Evolutionary conservation across 768 basidiomycete species (phyloP), one percentile per base, ranked within the genome.

Genomic region (Kwoniella botswanensis): DNA sequence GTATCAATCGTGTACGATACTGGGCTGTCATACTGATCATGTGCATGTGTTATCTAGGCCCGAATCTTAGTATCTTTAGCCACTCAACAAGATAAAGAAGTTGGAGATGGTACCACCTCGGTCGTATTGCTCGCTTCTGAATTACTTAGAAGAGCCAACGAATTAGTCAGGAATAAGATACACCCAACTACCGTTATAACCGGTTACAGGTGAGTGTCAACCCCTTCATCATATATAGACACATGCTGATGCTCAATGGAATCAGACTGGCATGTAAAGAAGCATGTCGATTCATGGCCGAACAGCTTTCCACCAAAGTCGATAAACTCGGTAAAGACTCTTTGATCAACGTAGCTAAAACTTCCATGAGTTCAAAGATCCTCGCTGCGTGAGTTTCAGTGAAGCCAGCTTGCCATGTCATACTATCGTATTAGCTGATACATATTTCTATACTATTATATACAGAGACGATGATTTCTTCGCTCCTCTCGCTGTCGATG

Each of bases 121-220:
- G 97, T 99, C 54, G 97, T 99, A 59, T 93, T 99, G 76, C 88
- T 99, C 82, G 95, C 95, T 65, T 94, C 97, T n/a, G 97, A 98
- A 84, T 89, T 98, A 57, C 87, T 98, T 74, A 91, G 93, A 72
- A 89, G 97, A 65, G 97, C 96, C 66, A 98, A 98, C 82, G 97
- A 98, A 82, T 90, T 99, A 55, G 94, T 99, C 75, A 93, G 97
- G 85, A 91, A 93, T 74, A 98, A 94, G 85, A 98, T 99, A 64
- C 97, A 99, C 84, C 97, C 97, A 0, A 99, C 97, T 1, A 98
- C 97, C 6, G 96, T 99, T 85, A 99, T 99, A 85, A 97, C 96
- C 17, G 97, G 97, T 0, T 99, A 98, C 86, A 87, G 97, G 77
- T 84, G 42, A 71, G 82, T 11, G 15, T 57, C 55, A 6, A 3